Percentiles rank a stretch among this genome's conserved stretches.
These are phyloP conservation scores for Colletotrichum agaves DNA, from an alignment of 2,329 filamentous ascomycete genomes.

Conservation along the genomic window DNA sequence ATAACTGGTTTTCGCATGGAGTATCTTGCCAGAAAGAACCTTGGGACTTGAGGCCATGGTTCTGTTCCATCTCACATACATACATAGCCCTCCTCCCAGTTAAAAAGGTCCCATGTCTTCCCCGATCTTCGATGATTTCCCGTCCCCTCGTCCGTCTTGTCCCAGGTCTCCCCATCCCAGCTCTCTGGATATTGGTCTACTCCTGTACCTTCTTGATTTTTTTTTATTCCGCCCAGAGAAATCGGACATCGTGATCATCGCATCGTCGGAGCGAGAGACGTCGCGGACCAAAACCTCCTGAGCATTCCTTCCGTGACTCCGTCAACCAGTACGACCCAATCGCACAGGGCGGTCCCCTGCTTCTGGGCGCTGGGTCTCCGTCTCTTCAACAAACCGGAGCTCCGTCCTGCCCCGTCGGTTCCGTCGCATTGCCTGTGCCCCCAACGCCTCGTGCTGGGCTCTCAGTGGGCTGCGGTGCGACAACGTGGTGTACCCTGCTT, in stretches of 20 bases:
- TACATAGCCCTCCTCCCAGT: background rate
- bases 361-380: background rate
- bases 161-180: slow-evolving; percentile 18
- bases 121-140: slow-evolving; percentile 20
- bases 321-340: background rate
- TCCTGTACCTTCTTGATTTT: slow-evolving; percentile 29
- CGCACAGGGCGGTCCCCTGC: slow-evolving; percentile 7
- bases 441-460: slow-evolving; percentile 21
- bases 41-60: background rate
- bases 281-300: slow-evolving; percentile 35
- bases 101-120: slow-evolving; percentile 17
- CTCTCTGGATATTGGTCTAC: slow-evolving; percentile 4
- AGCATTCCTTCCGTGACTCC: background rate
- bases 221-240: background rate
- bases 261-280: background rate
- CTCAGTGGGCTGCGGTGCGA: slow-evolving; percentile 6
- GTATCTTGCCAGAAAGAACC: background rate
- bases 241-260: background rate
- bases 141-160: slow-evolving; percentile 19
- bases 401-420: slow-evolving; percentile 29
- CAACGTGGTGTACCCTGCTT: slow-evolving; percentile 29
- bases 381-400: slow-evolving; percentile 14
- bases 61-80: background rate
- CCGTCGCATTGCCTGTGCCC: slow-evolving; percentile 10
- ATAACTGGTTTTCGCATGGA: slow-evolving; percentile 5